These are phyloP conservation scores for Pezizomycotina sp. DNA, from an alignment of 2,329 filamentous ascomycete genomes.

Conservation along the genomic window DNA sequence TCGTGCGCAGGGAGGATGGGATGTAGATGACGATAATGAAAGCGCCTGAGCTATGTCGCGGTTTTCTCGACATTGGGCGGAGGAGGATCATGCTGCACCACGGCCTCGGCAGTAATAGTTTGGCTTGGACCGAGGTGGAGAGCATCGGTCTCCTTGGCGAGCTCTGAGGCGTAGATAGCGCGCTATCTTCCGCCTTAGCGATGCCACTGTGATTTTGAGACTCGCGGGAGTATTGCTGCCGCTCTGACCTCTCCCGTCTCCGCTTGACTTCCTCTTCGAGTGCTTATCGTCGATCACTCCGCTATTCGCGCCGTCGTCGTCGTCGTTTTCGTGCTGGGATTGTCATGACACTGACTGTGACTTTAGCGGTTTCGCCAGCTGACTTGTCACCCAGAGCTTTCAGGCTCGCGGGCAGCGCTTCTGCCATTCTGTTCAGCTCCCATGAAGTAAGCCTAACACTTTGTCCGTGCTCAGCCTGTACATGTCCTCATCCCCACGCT, in stretches of 20 bases:
- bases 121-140: background rate
- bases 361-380: constrained; percentile 25
- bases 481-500: constrained; percentile 75
- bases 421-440: constrained; percentile 57
- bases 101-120: constrained; percentile 25
- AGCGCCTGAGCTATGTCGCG: constrained; percentile 50
- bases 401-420: constrained; percentile 56
- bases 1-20: constrained; percentile 31
- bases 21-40: constrained; percentile 46
- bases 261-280: constrained; percentile 7
- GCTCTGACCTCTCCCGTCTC: background rate
- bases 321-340: constrained; percentile 10
- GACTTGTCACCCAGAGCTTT: no score
- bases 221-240: no score
- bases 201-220: no score
- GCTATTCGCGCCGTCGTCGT: background rate
- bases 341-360: constrained; percentile 24
- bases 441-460: constrained; percentile 46
- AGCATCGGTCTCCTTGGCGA: background rate
- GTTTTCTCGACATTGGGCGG: constrained; percentile 48
- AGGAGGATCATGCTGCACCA: constrained; percentile 39
- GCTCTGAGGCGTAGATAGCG: background rate
- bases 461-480: constrained; percentile 62
- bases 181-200: background rate
- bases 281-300: constrained; percentile 12